A percentile compares a stretch with the other conserved stretches of the same genome.
phyloP scores from a whole-genome alignment of 2,329 filamentous ascomycete species.

The Lithohypha guttulata region DNA sequence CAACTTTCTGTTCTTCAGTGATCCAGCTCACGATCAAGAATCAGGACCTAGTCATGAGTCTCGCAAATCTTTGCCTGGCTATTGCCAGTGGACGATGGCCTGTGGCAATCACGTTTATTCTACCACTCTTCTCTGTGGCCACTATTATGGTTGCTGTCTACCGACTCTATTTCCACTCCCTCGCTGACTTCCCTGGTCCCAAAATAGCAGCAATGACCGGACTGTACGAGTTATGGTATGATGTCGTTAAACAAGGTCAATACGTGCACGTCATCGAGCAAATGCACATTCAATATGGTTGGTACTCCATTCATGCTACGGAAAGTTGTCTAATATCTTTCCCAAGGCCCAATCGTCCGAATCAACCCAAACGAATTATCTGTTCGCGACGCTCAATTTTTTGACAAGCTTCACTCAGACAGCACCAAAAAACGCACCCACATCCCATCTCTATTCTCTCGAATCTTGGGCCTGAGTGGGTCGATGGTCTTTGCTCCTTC shows the following conservation, averaged over 20 bases:
- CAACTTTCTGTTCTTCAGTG: too few species aligned
- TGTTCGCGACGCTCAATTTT: conserved; percentile 17
- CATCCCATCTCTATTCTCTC: too few species aligned
- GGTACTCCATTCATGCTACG: too few species aligned
- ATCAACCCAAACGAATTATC: conserved; percentile 18
- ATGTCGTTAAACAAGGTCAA: conserved; percentile 23
- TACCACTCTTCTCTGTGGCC: too few species aligned
- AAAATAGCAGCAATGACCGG: conserved; percentile 25
- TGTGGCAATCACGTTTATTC: too few species aligned
- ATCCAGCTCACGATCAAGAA: too few species aligned
- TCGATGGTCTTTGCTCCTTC: conserved; percentile 6
- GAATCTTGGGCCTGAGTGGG: conserved; percentile 6
- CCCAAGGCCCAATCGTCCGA: conserved; percentile 16
- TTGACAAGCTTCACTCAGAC: conserved; percentile 13
- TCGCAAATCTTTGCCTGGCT: too few species aligned
- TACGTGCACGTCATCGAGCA: conserved; percentile 27
- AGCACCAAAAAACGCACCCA: conserved; percentile 11
- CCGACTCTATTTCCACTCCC: too few species aligned
- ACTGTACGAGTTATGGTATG: conserved; percentile 26
- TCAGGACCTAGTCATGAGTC: too few species aligned
- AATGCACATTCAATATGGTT: conserved; percentile 29
- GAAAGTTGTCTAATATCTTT: too few species aligned
- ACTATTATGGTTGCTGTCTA: too few species aligned
- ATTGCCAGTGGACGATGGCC: too few species aligned
- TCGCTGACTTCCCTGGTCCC: conserved; percentile 28